Conservation (phyloP, 495 filamentous ascomycete species). For the Trichoderma asperelloides region DNA sequence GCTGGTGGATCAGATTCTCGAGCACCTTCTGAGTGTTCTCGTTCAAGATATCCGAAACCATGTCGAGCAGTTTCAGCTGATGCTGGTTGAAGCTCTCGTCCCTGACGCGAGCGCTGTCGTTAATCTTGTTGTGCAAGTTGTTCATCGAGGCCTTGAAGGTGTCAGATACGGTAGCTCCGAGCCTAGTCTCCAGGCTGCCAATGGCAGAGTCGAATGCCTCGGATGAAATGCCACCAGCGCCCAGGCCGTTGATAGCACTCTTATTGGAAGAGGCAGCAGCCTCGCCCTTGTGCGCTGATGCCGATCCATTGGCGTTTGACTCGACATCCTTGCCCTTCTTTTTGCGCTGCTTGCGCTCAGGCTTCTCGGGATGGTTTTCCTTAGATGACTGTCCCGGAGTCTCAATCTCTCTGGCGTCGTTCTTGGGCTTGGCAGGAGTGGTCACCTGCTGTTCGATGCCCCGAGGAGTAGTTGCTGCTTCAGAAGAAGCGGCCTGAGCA, state of each 20-base stretch:
- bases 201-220: conserved; percentile 37
- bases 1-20: conserved; percentile 54
- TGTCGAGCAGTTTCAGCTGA: conserved; percentile 54
- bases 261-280: background rate
- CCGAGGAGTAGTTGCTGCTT: conserved; percentile 5
- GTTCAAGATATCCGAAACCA: conserved; percentile 79
- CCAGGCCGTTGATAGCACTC: background rate
- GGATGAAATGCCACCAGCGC: conserved; percentile 18
- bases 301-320: conserved; percentile 9
- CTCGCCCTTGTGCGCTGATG: background rate
- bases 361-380: conserved; percentile 22
- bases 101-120: conserved; percentile 25
- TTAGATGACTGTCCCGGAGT: conserved; percentile 25
- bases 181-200: conserved; percentile 35
- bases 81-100: conserved; percentile 32
- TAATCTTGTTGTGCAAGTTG: conserved; percentile 32
- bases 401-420: conserved; percentile 35
- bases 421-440: conserved; percentile 22
- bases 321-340: conserved; percentile 29
- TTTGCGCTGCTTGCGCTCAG: conserved; percentile 39
- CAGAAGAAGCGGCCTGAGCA: conserved; percentile 14
- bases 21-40: conserved; percentile 83
- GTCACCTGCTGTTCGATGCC: conserved; percentile 19
- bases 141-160: conserved; percentile 35
- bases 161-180: conserved; percentile 33